Evolutionary conservation across 148 eudicot genomes (phyloP).

Genomic region (Rhododendron mucronatum): DNA sequence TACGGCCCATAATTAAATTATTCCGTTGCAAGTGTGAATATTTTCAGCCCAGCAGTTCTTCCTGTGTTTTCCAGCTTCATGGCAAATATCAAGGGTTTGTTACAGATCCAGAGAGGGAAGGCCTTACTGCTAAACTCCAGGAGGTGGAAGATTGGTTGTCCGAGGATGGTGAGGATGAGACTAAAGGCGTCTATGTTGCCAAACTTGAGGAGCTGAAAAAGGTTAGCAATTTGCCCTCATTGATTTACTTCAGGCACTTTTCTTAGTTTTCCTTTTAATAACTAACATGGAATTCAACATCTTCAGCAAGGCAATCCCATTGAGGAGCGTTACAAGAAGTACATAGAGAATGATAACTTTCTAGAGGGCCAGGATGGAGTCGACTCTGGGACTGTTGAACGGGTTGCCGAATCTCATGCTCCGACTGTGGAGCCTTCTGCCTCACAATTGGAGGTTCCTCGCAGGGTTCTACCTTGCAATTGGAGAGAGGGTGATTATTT

Average conservation of each 20-base stretch:
- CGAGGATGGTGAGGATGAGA: slow-evolving; percentile 87
- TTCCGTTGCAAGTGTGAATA: background rate
- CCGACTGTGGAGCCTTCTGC: background rate
- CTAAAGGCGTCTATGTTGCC: slow-evolving; percentile 80
- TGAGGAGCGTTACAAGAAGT: slow-evolving; percentile 81
- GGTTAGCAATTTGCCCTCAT: slow-evolving; percentile 28
- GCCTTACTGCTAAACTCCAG: slow-evolving; percentile 51
- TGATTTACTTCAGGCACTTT: background rate
- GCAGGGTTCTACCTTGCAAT: background rate
- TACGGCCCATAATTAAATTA: background rate
- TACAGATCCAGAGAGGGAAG: slow-evolving; percentile 57
- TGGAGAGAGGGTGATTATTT: background rate
- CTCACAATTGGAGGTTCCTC: too few species aligned
- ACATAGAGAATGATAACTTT: slow-evolving; percentile 22
- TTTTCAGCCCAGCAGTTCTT: background rate
- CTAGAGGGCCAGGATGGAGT: too few species aligned
- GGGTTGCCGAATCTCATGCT: too few species aligned
- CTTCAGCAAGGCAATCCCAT: slow-evolving; percentile 86
- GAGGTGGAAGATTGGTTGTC: slow-evolving; percentile 78
- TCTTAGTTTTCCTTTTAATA: background rate
- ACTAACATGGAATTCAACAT: background rate
- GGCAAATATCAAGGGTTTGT: slow-evolving; percentile 64
- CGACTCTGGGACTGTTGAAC: too few species aligned
- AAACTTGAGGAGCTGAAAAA: slow-evolving; percentile 92
- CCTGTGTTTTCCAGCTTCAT: slow-evolving; percentile 38